Evolutionary conservation across 169 alveolate genomes (phyloP).

Genomic region (Plasmodium yoelii): DNA sequence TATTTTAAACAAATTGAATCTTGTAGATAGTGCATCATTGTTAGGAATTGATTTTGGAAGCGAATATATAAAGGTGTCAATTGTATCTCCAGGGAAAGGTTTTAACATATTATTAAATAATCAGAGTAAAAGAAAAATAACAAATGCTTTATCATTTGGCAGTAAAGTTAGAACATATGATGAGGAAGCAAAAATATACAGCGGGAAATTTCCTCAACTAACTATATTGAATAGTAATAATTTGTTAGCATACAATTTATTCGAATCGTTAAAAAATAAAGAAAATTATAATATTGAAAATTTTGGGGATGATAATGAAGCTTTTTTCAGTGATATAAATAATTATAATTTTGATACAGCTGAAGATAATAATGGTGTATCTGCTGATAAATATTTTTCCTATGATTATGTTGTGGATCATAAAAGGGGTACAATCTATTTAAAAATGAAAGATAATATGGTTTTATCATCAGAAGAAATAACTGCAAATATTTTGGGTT

Average conservation of each 20-base stretch:
- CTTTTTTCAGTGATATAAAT: conserved; percentile 31
- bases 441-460: conserved; percentile 79
- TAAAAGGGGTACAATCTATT: conserved; percentile 71
- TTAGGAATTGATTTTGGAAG: conserved; percentile 87
- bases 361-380: conserved; percentile 20
- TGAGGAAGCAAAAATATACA: conserved; percentile 79
- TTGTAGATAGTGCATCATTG: conserved; percentile 50
- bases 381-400: conserved; percentile 43
- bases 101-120: conserved; percentile 84
- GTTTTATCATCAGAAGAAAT: conserved; percentile 82
- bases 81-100: conserved; percentile 83
- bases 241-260: conserved; percentile 41
- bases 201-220: conserved; percentile 57
- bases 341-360: neutral
- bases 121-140: conserved; percentile 84
- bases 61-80: conserved; percentile 85
- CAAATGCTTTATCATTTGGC: conserved; percentile 80
- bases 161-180: conserved; percentile 81
- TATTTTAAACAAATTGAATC: conserved; percentile 1
- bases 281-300: conserved; percentile 43
- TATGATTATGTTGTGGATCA: conserved; percentile 72
- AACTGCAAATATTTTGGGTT: conserved; percentile 83
- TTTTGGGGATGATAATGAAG: conserved; percentile 55
- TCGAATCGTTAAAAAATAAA: conserved; percentile 35
- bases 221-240: conserved; percentile 68